Conservation (phyloP, 169 alveolate species). For the Eimeria maxima region DNA sequence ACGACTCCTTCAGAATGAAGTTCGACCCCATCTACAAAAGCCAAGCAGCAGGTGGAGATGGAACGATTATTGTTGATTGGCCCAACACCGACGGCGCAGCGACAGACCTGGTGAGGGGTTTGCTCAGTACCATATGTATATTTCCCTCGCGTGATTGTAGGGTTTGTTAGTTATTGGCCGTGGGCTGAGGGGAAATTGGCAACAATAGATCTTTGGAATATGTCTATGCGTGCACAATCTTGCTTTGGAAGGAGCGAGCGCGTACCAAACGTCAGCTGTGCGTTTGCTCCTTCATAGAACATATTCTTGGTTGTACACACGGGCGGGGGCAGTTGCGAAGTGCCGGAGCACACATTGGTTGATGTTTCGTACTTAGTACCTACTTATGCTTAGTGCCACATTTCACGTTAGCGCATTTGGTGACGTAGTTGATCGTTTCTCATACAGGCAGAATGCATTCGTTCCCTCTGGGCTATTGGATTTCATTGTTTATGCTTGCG, state of each 20-base stretch:
- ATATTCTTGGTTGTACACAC: not conserved
- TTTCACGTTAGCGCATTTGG: not conserved
- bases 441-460: not conserved
- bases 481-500: slow-evolving; percentile 2
- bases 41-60: slow-evolving; percentile 92
- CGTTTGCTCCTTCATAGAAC: not conserved
- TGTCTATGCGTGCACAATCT: not conserved
- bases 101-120: slow-evolving; percentile 10
- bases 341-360: too few species aligned
- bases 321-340: too few species aligned
- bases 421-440: not conserved
- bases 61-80: slow-evolving; percentile 83
- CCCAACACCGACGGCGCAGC: slow-evolving; percentile 80
- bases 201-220: not conserved
- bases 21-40: slow-evolving; percentile 99
- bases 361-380: not conserved
- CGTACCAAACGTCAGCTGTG: not conserved
- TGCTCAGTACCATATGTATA: not conserved
- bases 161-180: not conserved
- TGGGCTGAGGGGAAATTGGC: not conserved
- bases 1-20: slow-evolving; percentile 98
- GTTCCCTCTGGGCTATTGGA: not conserved
- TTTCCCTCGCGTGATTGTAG: not conserved
- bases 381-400: not conserved
- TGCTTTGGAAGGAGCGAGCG: not conserved